These are phyloP conservation scores for Flagelloscypha sp. DNA, from an alignment of 768 basidiomycete genomes.

Conservation along the genomic window DNA sequence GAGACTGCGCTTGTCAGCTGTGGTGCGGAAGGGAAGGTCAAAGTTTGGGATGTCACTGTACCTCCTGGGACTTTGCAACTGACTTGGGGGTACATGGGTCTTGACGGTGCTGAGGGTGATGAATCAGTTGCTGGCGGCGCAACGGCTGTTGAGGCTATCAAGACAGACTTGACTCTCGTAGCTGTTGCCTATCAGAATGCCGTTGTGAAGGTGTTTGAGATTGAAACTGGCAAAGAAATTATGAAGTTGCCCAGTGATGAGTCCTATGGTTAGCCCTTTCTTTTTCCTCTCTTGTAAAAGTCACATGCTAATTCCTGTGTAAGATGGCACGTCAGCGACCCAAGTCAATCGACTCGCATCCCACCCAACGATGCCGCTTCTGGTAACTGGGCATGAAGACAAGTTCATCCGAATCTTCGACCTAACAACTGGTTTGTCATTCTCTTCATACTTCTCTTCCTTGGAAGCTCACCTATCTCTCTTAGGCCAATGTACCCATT, in stretches of 20 bases:
- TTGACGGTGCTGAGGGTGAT: slow-evolving; percentile 42
- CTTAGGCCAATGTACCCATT: slow-evolving; percentile 78
- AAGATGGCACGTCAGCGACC: slow-evolving; percentile 67
- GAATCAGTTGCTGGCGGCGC: slow-evolving; percentile 56
- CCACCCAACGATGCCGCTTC: slow-evolving; percentile 82
- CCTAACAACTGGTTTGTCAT: slow-evolving; percentile 59
- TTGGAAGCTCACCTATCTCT: slow-evolving; percentile 4
- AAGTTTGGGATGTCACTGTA: slow-evolving; percentile 55
- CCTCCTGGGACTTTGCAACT: slow-evolving; percentile 46
- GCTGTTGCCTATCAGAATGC: slow-evolving; percentile 89
- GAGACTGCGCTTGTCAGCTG: slow-evolving; percentile 51
- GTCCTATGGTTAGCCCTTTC: slow-evolving; percentile 40
- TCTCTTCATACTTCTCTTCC: background rate
- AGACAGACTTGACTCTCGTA: slow-evolving; percentile 75
- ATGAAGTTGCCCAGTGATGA: slow-evolving; percentile 51
- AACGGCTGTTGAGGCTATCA: slow-evolving; percentile 77
- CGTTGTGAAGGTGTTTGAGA: slow-evolving; percentile 83
- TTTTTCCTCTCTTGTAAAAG: background rate
- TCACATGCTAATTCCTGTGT: slow-evolving; percentile 1
- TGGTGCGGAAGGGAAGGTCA: slow-evolving; percentile 57
- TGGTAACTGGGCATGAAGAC: slow-evolving; percentile 91
- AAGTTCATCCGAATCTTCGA: slow-evolving; percentile 89
- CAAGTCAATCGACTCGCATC: slow-evolving; percentile 84
- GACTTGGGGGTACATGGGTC: slow-evolving; percentile 74
- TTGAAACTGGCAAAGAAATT: slow-evolving; percentile 79